Percentiles rank a stretch among this genome's conserved stretches.
These are phyloP conservation scores for Fusarium sp. DNA, from an alignment of 2,329 filamentous ascomycete species.

Conservation along the genomic window DNA sequence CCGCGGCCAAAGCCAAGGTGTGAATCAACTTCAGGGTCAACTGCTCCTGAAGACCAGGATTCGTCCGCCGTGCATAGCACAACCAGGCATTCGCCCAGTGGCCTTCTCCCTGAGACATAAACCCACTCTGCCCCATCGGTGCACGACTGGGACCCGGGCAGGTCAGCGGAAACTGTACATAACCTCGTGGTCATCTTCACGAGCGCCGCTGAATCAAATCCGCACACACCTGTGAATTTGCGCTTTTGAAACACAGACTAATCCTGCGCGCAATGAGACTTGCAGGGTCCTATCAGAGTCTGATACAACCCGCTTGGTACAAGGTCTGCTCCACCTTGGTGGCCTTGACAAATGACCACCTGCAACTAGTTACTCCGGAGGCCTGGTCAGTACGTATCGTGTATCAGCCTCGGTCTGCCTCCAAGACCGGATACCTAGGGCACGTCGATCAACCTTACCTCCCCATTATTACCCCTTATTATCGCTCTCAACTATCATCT, in stretches of 20 bases:
- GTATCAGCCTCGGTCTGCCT: conserved; percentile 14
- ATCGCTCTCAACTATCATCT: conserved; percentile 16
- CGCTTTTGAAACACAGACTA: conserved; percentile 4
- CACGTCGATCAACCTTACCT: conserved; percentile 20
- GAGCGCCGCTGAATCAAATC: conserved; percentile 6
- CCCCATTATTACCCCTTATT: conserved; percentile 4
- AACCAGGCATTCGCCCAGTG: neutral
- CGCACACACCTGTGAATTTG: neutral
- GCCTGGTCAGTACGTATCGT: conserved; percentile 19
- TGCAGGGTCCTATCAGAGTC: conserved; percentile 3
- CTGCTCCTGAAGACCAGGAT: neutral
- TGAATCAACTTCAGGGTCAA: neutral
- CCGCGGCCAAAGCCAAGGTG: neutral
- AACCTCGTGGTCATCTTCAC: conserved; percentile 14
- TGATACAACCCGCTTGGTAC: conserved; percentile 1
- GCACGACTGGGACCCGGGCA: conserved; percentile 12
- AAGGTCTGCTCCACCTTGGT: conserved; percentile 3
- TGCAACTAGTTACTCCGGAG: conserved; percentile 4
- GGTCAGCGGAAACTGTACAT: conserved; percentile 3
- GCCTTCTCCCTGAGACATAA: conserved; percentile 22
- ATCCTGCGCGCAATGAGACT: conserved; percentile 7
- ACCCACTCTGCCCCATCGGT: conserved; percentile 19
- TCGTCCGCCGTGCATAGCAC: neutral
- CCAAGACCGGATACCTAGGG: conserved; percentile 6
- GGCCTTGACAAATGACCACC: conserved; percentile 6